These are phyloP conservation scores for Metschnikowia dekortorum DNA, from an alignment of 805 yeast species.

Conservation along the genomic window DNA sequence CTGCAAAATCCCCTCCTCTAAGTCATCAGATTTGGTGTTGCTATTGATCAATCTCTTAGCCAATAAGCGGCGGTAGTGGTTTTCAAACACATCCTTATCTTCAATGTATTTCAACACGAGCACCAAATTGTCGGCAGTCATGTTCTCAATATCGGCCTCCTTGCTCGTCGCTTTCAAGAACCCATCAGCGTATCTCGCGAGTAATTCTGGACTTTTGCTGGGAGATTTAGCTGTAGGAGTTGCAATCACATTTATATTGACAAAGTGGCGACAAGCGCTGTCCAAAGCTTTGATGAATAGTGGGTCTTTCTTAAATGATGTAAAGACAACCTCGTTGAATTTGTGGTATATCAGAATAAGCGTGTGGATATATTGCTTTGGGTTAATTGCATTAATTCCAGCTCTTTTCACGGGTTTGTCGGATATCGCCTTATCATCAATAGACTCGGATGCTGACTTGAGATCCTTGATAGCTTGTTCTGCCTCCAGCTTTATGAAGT, in stretches of 20 bases:
- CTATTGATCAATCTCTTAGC: conserved; percentile 87
- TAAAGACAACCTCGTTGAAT: conserved; percentile 59
- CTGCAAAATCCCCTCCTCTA: conserved; percentile 81
- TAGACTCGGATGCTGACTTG: conserved; percentile 30
- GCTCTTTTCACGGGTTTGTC: conserved; percentile 18
- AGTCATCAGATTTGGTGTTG: conserved; percentile 77
- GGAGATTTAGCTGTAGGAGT: conserved; percentile 51
- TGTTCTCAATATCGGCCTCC: conserved; percentile 63
- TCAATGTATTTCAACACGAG: conserved; percentile 80
- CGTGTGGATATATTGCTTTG: conserved; percentile 75
- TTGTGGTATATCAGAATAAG: conserved; percentile 65
- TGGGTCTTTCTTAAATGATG: conserved; percentile 68
- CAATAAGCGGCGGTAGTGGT: conserved; percentile 81
- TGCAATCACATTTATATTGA: conserved; percentile 80
- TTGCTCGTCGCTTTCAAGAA: conserved; percentile 72
- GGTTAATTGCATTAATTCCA: conserved; percentile 45
- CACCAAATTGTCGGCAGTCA: conserved; percentile 83
- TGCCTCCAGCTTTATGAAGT: conserved; percentile 56
- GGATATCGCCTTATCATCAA: conserved; percentile 15
- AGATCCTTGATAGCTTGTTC: conserved; percentile 51
- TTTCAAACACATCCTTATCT: conserved; percentile 94
- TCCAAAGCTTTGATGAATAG: conserved; percentile 84
- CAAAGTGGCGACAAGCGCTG: conserved; percentile 78
- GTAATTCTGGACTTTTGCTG: conserved; percentile 86
- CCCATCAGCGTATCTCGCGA: conserved; percentile 86